These are phyloP conservation scores for Pholiota microspora DNA, from an alignment of 768 basidiomycete genomes.

Conservation along the genomic window DNA sequence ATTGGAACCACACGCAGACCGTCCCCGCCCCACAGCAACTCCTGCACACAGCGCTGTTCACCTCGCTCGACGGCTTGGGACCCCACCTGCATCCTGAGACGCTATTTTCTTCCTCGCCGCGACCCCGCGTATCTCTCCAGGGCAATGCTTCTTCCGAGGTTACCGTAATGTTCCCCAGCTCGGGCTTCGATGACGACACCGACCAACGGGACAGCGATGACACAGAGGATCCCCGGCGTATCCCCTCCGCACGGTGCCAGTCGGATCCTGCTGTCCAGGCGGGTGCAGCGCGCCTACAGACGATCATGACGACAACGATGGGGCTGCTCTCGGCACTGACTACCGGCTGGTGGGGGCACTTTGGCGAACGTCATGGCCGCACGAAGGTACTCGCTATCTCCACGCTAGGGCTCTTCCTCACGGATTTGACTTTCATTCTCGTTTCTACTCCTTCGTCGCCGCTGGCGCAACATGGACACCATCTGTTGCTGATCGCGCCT, in stretches of 20 bases:
- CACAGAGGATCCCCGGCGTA: constrained; percentile 32
- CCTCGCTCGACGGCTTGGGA: constrained; percentile 26
- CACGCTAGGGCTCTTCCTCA: constrained; percentile 54
- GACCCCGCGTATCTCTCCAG: neutral
- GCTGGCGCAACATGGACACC: constrained; percentile 66
- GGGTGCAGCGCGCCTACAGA: constrained; percentile 69
- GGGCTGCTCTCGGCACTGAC: constrained; percentile 82
- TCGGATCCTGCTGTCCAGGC: constrained; percentile 62
- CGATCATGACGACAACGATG: constrained; percentile 73
- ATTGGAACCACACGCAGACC: constrained; percentile 37
- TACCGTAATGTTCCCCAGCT: neutral
- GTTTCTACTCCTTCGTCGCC: constrained; percentile 69
- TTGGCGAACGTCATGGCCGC: constrained; percentile 76
- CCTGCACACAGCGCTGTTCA: neutral
- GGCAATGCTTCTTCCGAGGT: neutral
- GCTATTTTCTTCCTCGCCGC: constrained; percentile 12
- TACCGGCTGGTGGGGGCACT: constrained; percentile 88
- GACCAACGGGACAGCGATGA: constrained; percentile 25
- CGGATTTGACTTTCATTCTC: constrained; percentile 80
- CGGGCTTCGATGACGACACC: constrained; percentile 3
- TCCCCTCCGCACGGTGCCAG: constrained; percentile 37
- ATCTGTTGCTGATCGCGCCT: constrained; percentile 76
- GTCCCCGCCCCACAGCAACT: constrained; percentile 5
- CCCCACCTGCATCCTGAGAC: constrained; percentile 24
- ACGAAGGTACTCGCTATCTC: constrained; percentile 73